Base-by-base conservation (phyloP, 768 basidiomycete genomes). In the Russula compacta region DNA sequence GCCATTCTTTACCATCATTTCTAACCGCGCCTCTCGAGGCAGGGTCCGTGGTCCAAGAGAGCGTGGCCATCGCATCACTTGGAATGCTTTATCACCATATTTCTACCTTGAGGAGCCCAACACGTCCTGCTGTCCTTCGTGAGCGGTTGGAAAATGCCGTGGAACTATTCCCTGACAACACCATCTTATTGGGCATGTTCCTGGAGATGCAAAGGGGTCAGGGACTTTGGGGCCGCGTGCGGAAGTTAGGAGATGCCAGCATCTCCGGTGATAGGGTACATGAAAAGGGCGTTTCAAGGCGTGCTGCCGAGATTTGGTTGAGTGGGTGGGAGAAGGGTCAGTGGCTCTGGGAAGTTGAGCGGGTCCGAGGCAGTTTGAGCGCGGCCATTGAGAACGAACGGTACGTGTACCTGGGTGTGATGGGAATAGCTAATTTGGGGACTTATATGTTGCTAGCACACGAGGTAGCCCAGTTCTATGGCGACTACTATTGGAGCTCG, bases 121-220 rank as follows among this genome's bases (percentile, higher is more conserved):
- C 79, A 68, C 79, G 83, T 4, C 86, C 87, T 3, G 72, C 73
- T 2, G 66, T 85, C 15, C 72, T 91, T 33, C 78, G 87, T 49
- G 79, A 82, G 36, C 76, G 84, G 29, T 79, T 80, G 15, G 78
- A 79, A 60, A 68, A 67, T n/a, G 85, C 82, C 0, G 68, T 89
- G 43, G 76, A 77, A 42, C 66, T 71, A 53, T 89, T 85, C 68
- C 84, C 86, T 3, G 81, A 75, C 70, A 91, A 92, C 70, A 87
- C 86, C 4, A 74, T 87, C 24, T 73, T 90, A 44, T 68, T 92
- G 24, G 87, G 85, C 6, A 73, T 90, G 66, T 88, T 92, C 69
- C 70, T 92, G 64, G 89, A 91, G 70, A 80, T 79, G 12, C 85
- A 92, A 73, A 85, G 81, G 64, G 86, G 89, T 0, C 83, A 88